Evolutionary conservation across 169 alveolate genomes (phyloP).

Genomic region (Neospora caninum): DNA sequence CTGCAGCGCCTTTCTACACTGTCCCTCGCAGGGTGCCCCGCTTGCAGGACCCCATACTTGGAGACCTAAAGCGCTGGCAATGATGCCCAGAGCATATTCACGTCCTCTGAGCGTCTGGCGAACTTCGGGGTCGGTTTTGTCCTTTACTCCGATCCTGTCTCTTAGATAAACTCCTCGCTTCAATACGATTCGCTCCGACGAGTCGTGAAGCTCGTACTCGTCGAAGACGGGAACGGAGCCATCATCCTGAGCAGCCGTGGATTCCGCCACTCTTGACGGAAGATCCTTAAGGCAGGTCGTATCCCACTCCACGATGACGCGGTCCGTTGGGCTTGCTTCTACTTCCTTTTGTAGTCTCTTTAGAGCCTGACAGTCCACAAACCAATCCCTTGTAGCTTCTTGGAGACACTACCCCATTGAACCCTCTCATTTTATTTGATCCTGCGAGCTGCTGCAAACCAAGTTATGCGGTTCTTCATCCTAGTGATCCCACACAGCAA

Average conservation of each 20-base stretch:
- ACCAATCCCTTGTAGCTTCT: background rate
- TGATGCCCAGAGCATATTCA: conserved; percentile 31
- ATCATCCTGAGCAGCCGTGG: background rate
- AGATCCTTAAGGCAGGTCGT: conserved; percentile 12
- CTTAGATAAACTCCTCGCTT: conserved; percentile 17
- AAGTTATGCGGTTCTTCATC: no score
- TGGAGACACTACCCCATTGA: background rate
- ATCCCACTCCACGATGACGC: conserved; percentile 36
- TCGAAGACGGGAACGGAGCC: background rate
- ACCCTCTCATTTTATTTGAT: no score
- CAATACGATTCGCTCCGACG: conserved; percentile 19
- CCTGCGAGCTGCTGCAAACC: no score
- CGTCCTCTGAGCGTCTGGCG: conserved; percentile 27
- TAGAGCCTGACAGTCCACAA: background rate
- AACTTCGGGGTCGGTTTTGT: conserved; percentile 38
- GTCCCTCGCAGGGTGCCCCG: conserved; percentile 34
- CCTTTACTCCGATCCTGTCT: conserved; percentile 1
- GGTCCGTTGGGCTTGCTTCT: conserved; percentile 28
- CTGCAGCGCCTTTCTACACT: conserved; percentile 17
- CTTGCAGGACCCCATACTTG: background rate
- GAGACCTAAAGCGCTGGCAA: conserved; percentile 6
- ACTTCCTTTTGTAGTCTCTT: conserved; percentile 3
- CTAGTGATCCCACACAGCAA: no score
- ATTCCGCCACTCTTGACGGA: background rate
- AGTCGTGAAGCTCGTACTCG: conserved; percentile 27